phyloP scores from a whole-genome alignment of 495 filamentous ascomycete genomes.

The Podospora pseudocomata region DNA sequence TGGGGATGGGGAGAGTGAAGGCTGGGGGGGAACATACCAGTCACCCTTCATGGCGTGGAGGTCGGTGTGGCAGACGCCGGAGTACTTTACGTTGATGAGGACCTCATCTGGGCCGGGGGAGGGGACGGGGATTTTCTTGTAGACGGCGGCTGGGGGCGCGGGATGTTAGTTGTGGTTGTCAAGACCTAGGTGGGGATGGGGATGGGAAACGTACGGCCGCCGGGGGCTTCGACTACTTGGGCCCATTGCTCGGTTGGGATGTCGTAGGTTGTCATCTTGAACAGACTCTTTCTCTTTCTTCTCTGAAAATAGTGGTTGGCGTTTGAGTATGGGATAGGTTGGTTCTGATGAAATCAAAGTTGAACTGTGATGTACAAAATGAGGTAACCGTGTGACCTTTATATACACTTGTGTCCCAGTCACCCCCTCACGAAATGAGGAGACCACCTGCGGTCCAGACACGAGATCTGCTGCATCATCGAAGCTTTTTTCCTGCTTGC shows the following conservation, averaged over 20 bases:
- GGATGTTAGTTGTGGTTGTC: conserved; percentile 15
- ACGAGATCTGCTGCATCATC: conserved; percentile 11
- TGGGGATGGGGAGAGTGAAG: not conserved
- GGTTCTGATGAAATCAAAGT: not conserved
- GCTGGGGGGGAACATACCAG: conserved; percentile 46
- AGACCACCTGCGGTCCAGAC: not conserved
- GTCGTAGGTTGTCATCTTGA: conserved; percentile 14
- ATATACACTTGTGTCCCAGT: not conserved
- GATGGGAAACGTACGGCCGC: conserved; percentile 53
- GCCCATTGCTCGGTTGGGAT: conserved; percentile 81
- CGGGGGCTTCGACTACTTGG: conserved; percentile 75
- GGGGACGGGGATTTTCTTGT: conserved; percentile 78
- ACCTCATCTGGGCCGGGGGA: conserved; percentile 83
- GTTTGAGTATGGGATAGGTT: not conserved
- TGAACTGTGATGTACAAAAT: not conserved
- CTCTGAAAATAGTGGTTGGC: conserved; percentile 3
- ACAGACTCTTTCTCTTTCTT: conserved; percentile 23
- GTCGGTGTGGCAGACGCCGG: conserved; percentile 91
- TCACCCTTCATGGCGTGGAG: conserved; percentile 82
- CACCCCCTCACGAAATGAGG: not conserved
- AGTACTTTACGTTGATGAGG: conserved; percentile 86
- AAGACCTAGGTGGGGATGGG: not conserved
- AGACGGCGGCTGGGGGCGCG: conserved; percentile 51
- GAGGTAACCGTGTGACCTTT: not conserved
- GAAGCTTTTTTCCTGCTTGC: not conserved